phyloP scores from a whole-genome alignment of 768 basidiomycete species.

The Glaciozyma martinii region DNA sequence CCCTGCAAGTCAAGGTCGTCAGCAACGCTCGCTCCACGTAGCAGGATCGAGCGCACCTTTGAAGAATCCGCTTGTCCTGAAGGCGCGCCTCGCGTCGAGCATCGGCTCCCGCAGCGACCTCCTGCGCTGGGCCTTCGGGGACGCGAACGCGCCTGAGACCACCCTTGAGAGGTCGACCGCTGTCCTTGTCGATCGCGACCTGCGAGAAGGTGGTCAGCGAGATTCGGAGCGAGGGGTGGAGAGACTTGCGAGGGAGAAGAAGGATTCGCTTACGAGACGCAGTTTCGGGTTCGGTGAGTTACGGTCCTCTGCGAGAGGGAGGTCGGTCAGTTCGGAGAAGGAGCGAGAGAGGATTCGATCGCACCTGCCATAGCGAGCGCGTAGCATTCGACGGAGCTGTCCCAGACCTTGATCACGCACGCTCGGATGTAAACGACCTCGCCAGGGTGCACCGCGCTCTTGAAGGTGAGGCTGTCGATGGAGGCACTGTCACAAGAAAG shows the following conservation, averaged over 20 bases:
- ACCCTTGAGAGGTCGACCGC: constrained; percentile 21
- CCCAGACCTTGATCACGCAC: constrained; percentile 19
- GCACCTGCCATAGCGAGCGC: constrained; percentile 14
- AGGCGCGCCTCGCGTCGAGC: constrained; percentile 18
- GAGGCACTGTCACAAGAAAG: not conserved
- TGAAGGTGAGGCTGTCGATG: constrained; percentile 29
- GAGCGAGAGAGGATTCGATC: not conserved
- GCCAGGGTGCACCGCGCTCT: constrained; percentile 18
- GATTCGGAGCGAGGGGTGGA: not conserved
- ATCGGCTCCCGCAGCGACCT: constrained; percentile 12
- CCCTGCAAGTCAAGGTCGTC: not conserved
- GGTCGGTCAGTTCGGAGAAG: not conserved
- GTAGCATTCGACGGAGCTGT: constrained; percentile 20
- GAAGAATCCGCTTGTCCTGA: constrained; percentile 26
- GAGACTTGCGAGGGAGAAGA: constrained; percentile 24
- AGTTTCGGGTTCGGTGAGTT: constrained; percentile 14
- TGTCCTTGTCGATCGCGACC: constrained; percentile 25
- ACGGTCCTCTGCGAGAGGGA: constrained; percentile 17
- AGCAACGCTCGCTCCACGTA: not conserved
- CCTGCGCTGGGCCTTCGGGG: not conserved
- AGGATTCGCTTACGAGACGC: constrained; percentile 17
- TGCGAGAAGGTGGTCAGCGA: not conserved
- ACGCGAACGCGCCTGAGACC: constrained; percentile 13
- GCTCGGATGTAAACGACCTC: constrained; percentile 22
- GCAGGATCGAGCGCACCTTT: constrained; percentile 9